A percentile compares a stretch with the other conserved stretches of the same genome.
Evolutionary conservation across 768 basidiomycete species (phyloP).

Genomic region (Inosperma sp.): DNA sequence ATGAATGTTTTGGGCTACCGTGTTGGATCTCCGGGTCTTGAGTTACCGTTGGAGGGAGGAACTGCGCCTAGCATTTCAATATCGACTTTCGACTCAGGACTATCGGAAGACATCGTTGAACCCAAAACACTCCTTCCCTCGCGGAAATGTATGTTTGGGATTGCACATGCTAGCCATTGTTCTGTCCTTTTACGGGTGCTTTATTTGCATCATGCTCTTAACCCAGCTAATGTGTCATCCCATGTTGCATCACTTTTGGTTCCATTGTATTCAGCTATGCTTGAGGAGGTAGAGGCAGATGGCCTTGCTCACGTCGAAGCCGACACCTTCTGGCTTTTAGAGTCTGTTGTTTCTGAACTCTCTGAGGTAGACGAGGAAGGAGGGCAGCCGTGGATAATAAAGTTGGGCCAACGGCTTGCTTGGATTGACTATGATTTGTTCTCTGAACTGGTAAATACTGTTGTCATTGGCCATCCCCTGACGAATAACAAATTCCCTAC

Average conservation of each 20-base stretch:
- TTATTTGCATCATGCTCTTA: conserved; percentile 65
- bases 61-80: conserved; percentile 13
- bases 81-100: conserved; percentile 13
- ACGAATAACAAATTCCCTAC: background rate
- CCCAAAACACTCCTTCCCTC: conserved; percentile 45
- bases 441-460: conserved; percentile 48
- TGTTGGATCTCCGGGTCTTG: conserved; percentile 30
- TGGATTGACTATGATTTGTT: conserved; percentile 64
- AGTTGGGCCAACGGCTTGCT: conserved; percentile 52
- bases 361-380: conserved; percentile 67
- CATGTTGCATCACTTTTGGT: conserved; percentile 67
- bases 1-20: conserved; percentile 38
- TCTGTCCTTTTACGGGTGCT: conserved; percentile 65
- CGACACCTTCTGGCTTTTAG: conserved; percentile 80
- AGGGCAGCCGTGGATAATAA: conserved; percentile 56
- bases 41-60: conserved; percentile 34
- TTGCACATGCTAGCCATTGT: conserved; percentile 54
- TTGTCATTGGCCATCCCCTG: conserved; percentile 6
- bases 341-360: conserved; percentile 68
- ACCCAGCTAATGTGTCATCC: conserved; percentile 66
- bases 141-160: conserved; percentile 39
- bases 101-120: conserved; percentile 12
- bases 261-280: conserved; percentile 59
- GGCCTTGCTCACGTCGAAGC: conserved; percentile 69
- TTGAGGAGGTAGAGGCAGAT: conserved; percentile 55